Percentiles rank a stretch among this genome's conserved stretches.
Conservation (phyloP, 176 grass and related monocot species). For the Carex parvula region DNA sequence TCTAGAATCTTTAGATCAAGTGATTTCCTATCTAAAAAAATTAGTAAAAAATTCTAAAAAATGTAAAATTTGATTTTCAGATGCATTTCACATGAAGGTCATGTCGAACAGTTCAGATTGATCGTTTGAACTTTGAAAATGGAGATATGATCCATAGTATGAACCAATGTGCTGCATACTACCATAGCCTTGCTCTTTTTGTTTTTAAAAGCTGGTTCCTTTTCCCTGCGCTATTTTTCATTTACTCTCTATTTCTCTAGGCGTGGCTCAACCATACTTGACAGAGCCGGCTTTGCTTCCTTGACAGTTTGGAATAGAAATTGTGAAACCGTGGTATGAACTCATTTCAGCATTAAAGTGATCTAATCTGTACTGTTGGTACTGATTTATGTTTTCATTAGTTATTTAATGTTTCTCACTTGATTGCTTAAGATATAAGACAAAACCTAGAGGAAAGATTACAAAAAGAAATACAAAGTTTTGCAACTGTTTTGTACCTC, state of each 20-base stretch:
- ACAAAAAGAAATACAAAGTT: neutral
- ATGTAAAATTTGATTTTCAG: no score
- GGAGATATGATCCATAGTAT: no score
- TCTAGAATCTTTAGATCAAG: no score
- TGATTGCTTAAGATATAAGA: neutral
- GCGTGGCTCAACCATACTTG: constrained; percentile 61
- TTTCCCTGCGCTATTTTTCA: constrained; percentile 30
- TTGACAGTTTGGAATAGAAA: constrained; percentile 98
- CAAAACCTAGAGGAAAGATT: neutral
- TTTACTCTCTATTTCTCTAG: constrained; percentile 31
- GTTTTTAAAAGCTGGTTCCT: neutral
- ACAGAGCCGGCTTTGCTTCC: constrained; percentile 79
- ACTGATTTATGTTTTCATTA: constrained; percentile 25
- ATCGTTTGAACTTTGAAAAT: no score
- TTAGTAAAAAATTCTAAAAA: no score
- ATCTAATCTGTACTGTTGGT: neutral
- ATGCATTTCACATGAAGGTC: no score
- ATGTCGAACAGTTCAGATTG: no score
- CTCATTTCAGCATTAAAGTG: neutral
- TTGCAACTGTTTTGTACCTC: neutral
- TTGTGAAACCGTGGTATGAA: constrained; percentile 78
- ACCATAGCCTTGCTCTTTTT: neutral
- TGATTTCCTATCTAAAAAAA: no score
- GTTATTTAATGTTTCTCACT: constrained; percentile 20
- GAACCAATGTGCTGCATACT: no score